A percentile compares a stretch with the other conserved stretches of the same genome.
phyloP scores from a whole-genome alignment of 495 filamentous ascomycete species.

The Aspergillus kassunensis region DNA sequence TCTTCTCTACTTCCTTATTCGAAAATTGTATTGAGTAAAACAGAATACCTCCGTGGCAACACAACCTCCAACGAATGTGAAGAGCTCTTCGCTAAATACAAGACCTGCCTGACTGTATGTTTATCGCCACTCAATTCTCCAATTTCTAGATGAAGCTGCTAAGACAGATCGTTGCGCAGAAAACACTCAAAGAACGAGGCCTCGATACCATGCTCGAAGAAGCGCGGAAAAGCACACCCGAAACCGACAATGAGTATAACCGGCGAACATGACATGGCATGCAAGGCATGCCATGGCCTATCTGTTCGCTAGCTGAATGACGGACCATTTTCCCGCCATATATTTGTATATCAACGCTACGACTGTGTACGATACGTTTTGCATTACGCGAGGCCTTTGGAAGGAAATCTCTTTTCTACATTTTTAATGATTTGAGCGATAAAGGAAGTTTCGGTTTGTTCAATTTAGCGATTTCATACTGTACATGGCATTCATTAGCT shows the following conservation, averaged over 20 bases:
- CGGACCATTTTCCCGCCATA: not conserved
- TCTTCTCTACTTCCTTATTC: not conserved
- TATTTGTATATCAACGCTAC: conserved; percentile 1
- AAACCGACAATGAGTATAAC: conserved; percentile 72
- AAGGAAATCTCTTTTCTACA: not conserved
- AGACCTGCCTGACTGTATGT: conserved; percentile 71
- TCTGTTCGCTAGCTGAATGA: not conserved
- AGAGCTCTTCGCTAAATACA: conserved; percentile 79
- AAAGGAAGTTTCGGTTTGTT: not conserved
- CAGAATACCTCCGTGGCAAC: conserved; percentile 82
- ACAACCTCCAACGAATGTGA: conserved; percentile 80
- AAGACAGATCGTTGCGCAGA: conserved; percentile 39
- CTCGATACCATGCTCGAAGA: conserved; percentile 86
- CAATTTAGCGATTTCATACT: too few relatives aligned
- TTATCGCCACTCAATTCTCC: not conserved
- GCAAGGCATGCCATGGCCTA: too few relatives aligned
- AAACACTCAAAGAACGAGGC: conserved; percentile 74
- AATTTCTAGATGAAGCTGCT: not conserved
- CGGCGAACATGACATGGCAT: conserved; percentile 31
- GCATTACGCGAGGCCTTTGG: conserved; percentile 3
- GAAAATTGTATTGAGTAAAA: too few relatives aligned
- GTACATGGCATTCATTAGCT: too few relatives aligned
- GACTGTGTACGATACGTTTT: conserved; percentile 8
- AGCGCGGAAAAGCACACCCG: conserved; percentile 73
- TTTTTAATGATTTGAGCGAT: not conserved